Base-by-base conservation (phyloP, 1,284 basidiomycete genomes). In the Erythrobasidium hasegawianum region DNA sequence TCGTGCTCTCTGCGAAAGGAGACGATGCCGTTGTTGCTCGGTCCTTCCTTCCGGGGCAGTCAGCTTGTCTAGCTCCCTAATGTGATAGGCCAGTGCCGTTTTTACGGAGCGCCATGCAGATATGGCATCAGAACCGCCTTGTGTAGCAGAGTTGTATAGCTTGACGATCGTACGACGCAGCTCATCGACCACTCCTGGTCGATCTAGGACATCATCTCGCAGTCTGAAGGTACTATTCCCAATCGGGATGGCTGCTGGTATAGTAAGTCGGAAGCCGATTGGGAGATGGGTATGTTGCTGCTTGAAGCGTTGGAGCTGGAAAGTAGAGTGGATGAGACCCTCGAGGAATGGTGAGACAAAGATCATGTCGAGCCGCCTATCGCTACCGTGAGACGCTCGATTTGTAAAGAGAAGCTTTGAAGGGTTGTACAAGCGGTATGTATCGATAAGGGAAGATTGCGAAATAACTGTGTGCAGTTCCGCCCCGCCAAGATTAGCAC, bases 281-380 rank as follows among this genome's bases (percentile, higher is more conserved):
- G 57, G 57, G 26, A 27, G 45, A 29, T 59, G 57, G 8, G 57
- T 49, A n/a, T 40, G 49, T 59, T 49, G 41, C 11, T 33, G 33
- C 33, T 33, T 33, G 29, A 59, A 49, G 27, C 39, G 57, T 24
- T 47, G 20, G 40, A 40, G 49, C 8, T 29, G 43, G 49, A 24
- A 24, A 47, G 18, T 33, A 49, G 40, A 43, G 24, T 45, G 43
- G 41, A 59, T 33, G n/a, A 40, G 26, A 8, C 57, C 57, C 27
- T 33, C 33, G 22, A 59, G 26, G 1, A 27, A 43, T 26, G 27
- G 43, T 9, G 57, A 59, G 2, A 59, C 16, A 10, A 27, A 59
- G 24, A 59, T 59, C 13, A 18, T 26, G 26, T 59, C 57, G 5
- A 59, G 26, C 16, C 57, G 57, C n/a, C 57, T 40, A 43, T 59